Evolutionary conservation across 352 stramenopile genomes (phyloP), one percentile per base, ranked within the genome.

Genomic region (Elongisporangium prolatum): DNA sequence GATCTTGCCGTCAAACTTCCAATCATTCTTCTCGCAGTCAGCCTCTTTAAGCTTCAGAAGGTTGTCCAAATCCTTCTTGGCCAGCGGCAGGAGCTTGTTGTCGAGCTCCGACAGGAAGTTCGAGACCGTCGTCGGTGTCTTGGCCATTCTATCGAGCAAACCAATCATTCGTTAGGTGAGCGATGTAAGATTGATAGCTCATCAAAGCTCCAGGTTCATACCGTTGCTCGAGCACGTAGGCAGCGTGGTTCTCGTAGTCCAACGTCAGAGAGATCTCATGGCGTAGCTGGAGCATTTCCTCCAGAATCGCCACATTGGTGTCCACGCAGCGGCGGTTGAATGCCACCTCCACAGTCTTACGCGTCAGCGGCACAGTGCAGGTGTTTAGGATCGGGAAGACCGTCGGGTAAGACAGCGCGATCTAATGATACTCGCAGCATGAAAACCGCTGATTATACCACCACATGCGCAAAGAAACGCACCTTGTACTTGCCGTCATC

Each of bases 331-430:
- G 79, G 56, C 84, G 77, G 57, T 95, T 91, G 61, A 93, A 88
- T 18, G 84, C 86, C 10, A 86, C 79, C 34, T 85, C 72, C 1
- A 97, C 87, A 25, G 75, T 68, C 59, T 90, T 88, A 25, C 89
- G 86, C 47, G 89, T 97, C 21, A 80, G 78, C 53, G 84, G 74
- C 4, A 97, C 84, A 3, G 77, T 84, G 70, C 89, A 96, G 28
- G 76, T 93, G 60, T 89, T 88, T 40, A 94, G 77, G 57, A 97
- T 95, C 14, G 88, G 85, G 61, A 96, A 95, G 37, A 96, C 86
- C 1, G 89, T 94, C 49, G 88, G 86, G 74, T 96, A 96, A 48
- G 91, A 96, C 22, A 96, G 75, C 8, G 75, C 86, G 58, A 91
- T 72, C 76, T 88, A 37, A 8, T 47, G 21, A 52, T 7, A 38